Conservation (phyloP, 179 eudicot genomes). For the Beta macrorhiza region DNA sequence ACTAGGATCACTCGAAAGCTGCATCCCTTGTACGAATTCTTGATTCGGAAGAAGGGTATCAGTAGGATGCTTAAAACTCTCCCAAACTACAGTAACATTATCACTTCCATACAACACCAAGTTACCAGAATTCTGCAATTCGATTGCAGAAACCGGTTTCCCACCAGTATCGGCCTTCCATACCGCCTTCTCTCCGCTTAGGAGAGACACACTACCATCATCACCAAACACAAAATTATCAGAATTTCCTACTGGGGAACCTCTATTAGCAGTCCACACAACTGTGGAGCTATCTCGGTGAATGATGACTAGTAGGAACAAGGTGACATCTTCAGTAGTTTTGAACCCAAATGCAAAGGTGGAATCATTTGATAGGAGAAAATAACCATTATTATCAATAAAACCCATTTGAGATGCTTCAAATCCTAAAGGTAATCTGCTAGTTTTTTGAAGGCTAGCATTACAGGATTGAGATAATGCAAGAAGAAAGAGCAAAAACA, state of each 20-base stretch:
- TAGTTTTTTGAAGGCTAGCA: conserved; percentile 48
- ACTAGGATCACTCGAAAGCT: conserved; percentile 49
- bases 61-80: conserved; percentile 75
- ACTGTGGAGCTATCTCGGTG: conserved; percentile 49
- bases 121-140: conserved; percentile 68
- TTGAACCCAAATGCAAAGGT: conserved; percentile 68
- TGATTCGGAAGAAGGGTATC: conserved; percentile 69
- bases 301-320: conserved; percentile 53
- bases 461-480: conserved; percentile 24
- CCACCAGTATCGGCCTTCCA: conserved; percentile 71
- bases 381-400: conserved; percentile 64
- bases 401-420: conserved; percentile 56
- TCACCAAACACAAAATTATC: conserved; percentile 57
- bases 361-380: conserved; percentile 60
- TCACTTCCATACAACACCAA: conserved; percentile 57
- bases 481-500: conserved; percentile 35
- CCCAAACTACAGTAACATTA: conserved; percentile 50
- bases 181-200: conserved; percentile 41
- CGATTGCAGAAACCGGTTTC: conserved; percentile 56
- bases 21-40: conserved; percentile 60
- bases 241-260: conserved; percentile 46
- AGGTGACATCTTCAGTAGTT: conserved; percentile 58
- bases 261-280: conserved; percentile 85
- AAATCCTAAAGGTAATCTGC: conserved; percentile 34
- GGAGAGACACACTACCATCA: conserved; percentile 54